Evolutionary conservation across 805 yeast genomes (phyloP).

Genomic region (Zygotorulaspora chibaensis): DNA sequence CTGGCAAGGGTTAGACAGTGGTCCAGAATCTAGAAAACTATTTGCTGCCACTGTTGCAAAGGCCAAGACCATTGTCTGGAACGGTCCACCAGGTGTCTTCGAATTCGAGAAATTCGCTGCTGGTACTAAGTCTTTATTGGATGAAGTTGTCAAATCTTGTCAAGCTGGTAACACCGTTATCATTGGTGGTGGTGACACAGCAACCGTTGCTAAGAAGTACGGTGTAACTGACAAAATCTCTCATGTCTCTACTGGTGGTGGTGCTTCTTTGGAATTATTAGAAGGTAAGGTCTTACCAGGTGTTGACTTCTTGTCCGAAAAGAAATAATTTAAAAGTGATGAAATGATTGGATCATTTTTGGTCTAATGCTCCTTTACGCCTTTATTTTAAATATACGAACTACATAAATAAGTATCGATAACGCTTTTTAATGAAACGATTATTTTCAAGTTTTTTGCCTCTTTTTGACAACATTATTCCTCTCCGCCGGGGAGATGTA

Average conservation of each 20-base stretch:
- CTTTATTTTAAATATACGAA: constrained; percentile 2
- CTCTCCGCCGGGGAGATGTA: constrained; percentile 19
- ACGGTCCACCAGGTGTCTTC: constrained; percentile 99
- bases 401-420: constrained; percentile 10
- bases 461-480: constrained; percentile 10
- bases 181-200: constrained; percentile 98
- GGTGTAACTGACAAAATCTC: constrained; percentile 95
- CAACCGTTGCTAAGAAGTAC: constrained; percentile 97
- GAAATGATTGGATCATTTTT: not conserved
- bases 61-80: constrained; percentile 99
- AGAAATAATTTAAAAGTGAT: constrained; percentile 36
- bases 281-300: constrained; percentile 99
- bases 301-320: constrained; percentile 86
- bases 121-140: constrained; percentile 89
- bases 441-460: constrained; percentile 8
- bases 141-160: constrained; percentile 81
- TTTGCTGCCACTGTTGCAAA: constrained; percentile 78
- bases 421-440: constrained; percentile 15
- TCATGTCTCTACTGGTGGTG: constrained; percentile 99
- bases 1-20: constrained; percentile 95
- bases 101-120: constrained; percentile 89
- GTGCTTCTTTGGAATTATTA: constrained; percentile 97
- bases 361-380: not conserved
- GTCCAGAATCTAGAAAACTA: constrained; percentile 80
- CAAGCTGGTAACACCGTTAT: constrained; percentile 89